A percentile compares a stretch with the other conserved stretches of the same genome.
These are phyloP conservation scores for Jackrogersella minutella DNA, from an alignment of 495 filamentous ascomycete genomes.

Conservation along the genomic window DNA sequence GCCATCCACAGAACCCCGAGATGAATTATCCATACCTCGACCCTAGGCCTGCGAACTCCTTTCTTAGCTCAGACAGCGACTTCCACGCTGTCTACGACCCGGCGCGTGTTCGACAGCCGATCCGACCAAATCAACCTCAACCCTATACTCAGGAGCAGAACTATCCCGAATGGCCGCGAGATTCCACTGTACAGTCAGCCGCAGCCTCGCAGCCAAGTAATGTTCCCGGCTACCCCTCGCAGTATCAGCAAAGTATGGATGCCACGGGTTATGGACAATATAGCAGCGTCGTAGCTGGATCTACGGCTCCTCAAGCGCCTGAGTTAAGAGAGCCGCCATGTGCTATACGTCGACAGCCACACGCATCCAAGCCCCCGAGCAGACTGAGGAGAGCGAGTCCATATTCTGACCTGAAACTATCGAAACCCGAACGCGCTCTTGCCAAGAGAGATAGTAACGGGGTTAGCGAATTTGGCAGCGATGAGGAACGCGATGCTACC, in stretches of 20 bases:
- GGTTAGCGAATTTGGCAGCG: conserved; percentile 23
- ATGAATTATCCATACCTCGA: conserved; percentile 28
- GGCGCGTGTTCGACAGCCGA: not conserved
- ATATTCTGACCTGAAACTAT: not conserved
- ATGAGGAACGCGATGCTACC: not conserved
- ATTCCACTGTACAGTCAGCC: not conserved
- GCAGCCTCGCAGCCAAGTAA: not conserved
- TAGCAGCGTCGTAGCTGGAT: not conserved
- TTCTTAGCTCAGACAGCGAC: conserved; percentile 24
- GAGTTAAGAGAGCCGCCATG: not conserved
- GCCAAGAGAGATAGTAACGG: conserved; percentile 24
- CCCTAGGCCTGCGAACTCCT: not conserved
- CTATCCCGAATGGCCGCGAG: not conserved
- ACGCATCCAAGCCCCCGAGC: not conserved
- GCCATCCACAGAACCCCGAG: not conserved
- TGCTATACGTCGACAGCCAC: not conserved
- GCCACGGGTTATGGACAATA: not conserved
- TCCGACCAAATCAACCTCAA: not conserved
- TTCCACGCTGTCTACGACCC: conserved; percentile 21
- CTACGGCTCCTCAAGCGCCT: not conserved
- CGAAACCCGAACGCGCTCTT: not conserved
- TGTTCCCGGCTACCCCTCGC: not conserved
- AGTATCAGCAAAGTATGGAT: not conserved
- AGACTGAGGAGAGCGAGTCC: not conserved
- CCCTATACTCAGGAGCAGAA: not conserved